Base-by-base conservation (phyloP, 805 yeast genomes). In the Ogataea allantospora region DNA sequence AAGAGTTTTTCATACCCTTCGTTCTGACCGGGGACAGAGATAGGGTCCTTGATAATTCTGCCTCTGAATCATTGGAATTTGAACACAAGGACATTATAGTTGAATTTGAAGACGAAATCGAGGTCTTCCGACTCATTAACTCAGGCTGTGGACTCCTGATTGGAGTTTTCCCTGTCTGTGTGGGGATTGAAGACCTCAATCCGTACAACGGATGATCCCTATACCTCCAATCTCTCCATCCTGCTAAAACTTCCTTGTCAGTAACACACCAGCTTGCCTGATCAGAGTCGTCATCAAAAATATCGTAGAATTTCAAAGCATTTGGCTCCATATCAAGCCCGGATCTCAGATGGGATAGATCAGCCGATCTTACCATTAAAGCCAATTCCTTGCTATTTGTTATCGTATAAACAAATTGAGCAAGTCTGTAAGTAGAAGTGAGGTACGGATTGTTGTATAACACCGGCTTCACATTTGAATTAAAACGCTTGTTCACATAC, bases 211-310 rank as follows among this genome's bases (percentile, higher is more conserved):
- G 86, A 59, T 83, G 88, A 35, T 73, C 75, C 44, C 86, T 72
- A 52, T 73, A 81, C 53, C 86, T 83, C 95, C 95, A 88, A 58
- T 88, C 96, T 55, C 96, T 71, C 96, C 96, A 88, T 7, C 91
- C 83, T 0, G 95, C 95, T 34, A 74, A 61, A 2, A 80, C 73
- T 27, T 47, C 44, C 23, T 21, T 21, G 9, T 51, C 46, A 15
- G 44, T 45, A 3, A 35, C 11, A 5, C 27, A 29, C 9, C 38
- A 19, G 10, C 28, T 21, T 7, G 24, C 16, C 7, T 32, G 33
- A n/a, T 42, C 34, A 20, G 34, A 38, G 7, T 46, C 42, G 2
- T 41, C 42, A 2, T 44, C 29, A 15, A 53, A 22, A 10, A 39
- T 43, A 29, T 50, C 51, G 17, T 46, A 40, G 17, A 51, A 43